Evolutionary conservation across 2,329 filamentous ascomycete genomes (phyloP).

Genomic region (Huntiella decipiens): DNA sequence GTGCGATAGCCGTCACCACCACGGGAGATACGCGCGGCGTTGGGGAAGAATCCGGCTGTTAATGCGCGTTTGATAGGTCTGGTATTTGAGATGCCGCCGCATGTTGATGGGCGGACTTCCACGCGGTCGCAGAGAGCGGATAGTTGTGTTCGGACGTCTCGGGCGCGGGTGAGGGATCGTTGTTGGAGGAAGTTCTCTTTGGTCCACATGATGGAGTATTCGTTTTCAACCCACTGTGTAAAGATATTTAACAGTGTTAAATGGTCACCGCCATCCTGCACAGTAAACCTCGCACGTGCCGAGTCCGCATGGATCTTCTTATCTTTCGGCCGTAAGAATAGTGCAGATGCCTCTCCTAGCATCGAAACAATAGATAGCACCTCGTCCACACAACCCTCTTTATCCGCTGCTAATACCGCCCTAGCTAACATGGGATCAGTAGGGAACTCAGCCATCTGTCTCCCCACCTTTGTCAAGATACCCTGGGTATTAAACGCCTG

Average conservation of each 20-base stretch:
- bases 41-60: slow-evolving; percentile 84
- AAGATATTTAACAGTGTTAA: slow-evolving; percentile 78
- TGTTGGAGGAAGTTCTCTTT: slow-evolving; percentile 90
- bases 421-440: slow-evolving; percentile 84
- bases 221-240: slow-evolving; percentile 86
- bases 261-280: slow-evolving; percentile 82
- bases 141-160: slow-evolving; percentile 84
- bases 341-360: slow-evolving; percentile 68
- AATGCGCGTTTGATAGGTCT: slow-evolving; percentile 72
- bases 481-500: slow-evolving; percentile 78
- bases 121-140: slow-evolving; percentile 84
- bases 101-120: slow-evolving; percentile 55
- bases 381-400: slow-evolving; percentile 84
- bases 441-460: slow-evolving; percentile 90
- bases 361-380: slow-evolving; percentile 86
- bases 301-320: slow-evolving; percentile 94
- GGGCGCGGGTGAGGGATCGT: slow-evolving; percentile 66
- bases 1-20: slow-evolving; percentile 79
- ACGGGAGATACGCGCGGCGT: slow-evolving; percentile 66
- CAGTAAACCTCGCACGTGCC: slow-evolving; percentile 70
- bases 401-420: slow-evolving; percentile 70
- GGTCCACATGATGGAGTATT: slow-evolving; percentile 74
- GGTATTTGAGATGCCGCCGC: slow-evolving; percentile 42
- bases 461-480: slow-evolving; percentile 72
- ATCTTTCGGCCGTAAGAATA: slow-evolving; percentile 92